phyloP scores from a whole-genome alignment of 2,329 filamentous ascomycete genomes.

The Stachybotrys chartarum region DNA sequence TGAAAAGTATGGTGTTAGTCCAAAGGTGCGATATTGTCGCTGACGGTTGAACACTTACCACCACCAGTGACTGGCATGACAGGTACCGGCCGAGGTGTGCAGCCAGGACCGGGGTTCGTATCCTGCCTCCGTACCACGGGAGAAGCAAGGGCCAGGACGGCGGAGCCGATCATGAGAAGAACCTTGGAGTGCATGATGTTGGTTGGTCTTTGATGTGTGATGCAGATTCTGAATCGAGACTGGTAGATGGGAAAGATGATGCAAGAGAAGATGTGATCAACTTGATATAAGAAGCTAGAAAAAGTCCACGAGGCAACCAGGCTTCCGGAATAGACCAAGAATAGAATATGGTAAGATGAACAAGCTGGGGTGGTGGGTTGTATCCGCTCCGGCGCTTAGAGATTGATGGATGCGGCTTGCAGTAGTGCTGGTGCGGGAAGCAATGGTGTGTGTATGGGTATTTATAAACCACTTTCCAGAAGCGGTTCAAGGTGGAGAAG shows the following conservation, averaged over 20 bases:
- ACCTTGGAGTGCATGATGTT: conserved; percentile 25
- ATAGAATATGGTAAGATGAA: conserved; percentile 7
- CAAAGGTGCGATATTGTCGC: neutral
- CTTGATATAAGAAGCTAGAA: neutral
- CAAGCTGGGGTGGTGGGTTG: conserved; percentile 6
- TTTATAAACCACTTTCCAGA: conserved; percentile 2
- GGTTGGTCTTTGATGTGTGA: conserved; percentile 2
- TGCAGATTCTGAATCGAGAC: neutral
- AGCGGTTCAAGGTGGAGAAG: neutral
- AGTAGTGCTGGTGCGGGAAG: conserved; percentile 6
- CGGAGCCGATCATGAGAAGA: conserved; percentile 23
- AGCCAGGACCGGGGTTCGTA: conserved; percentile 7
- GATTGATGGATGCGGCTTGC: conserved; percentile 7
- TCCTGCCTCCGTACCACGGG: conserved; percentile 11
- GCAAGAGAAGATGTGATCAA: neutral
- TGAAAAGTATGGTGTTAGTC: conserved; percentile 14
- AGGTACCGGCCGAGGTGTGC: conserved; percentile 11
- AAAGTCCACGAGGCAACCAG: neutral
- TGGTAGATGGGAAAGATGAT: neutral
- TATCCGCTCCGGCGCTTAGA: conserved; percentile 17
- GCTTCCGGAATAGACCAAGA: conserved; percentile 4
- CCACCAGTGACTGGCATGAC: conserved; percentile 31
- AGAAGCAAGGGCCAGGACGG: conserved; percentile 22
- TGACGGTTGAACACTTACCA: conserved; percentile 18
- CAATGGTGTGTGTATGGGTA: neutral